These are phyloP conservation scores for Poa annua DNA, from an alignment of 176 grass and related monocot species.

Conservation along the genomic window DNA sequence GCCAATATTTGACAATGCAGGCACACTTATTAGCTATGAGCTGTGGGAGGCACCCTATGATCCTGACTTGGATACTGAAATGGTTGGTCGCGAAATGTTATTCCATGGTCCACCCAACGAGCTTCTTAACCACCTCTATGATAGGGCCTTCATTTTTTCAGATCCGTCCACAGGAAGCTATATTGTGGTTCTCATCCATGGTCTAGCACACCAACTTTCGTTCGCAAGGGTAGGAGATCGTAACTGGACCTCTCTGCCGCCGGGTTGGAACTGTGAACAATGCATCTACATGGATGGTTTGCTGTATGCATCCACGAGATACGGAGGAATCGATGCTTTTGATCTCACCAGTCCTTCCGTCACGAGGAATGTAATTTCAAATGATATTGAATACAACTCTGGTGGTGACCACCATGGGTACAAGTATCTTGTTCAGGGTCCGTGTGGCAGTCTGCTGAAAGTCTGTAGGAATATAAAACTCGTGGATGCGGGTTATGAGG, in stretches of 20 bases:
- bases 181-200: neutral
- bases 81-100: neutral
- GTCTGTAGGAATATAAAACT: neutral
- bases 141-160: neutral
- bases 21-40: neutral
- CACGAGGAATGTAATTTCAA: neutral
- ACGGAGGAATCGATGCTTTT: neutral
- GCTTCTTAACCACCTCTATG: neutral
- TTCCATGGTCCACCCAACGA: neutral
- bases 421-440: neutral
- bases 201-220: neutral
- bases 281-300: neutral
- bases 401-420: neutral
- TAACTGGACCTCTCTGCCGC: neutral
- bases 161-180: slow-evolving; percentile 9
- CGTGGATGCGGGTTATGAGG: neutral
- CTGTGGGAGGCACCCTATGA: neutral
- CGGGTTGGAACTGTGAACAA: neutral
- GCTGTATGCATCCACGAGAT: neutral
- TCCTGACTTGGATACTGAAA: neutral
- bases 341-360: neutral
- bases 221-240: neutral
- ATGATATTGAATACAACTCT: neutral
- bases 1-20: neutral
- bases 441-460: neutral